Conservation (phyloP, 1,284 basidiomycete species). For the Anthracocystis walkeri region DNA sequence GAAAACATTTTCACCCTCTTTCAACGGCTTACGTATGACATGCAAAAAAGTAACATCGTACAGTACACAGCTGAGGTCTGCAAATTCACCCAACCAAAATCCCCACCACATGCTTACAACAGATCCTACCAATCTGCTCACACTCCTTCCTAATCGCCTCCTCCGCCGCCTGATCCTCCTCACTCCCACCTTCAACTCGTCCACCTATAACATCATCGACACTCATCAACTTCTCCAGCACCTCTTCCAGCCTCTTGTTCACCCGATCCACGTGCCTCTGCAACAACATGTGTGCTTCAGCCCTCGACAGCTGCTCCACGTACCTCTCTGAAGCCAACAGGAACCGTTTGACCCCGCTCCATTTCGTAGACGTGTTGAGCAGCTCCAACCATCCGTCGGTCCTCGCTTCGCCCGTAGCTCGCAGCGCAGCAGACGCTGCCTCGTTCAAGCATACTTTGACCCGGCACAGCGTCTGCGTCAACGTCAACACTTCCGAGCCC, state of each 20-base stretch:
- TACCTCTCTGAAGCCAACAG: constrained; percentile 6
- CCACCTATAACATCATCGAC: constrained; percentile 14
- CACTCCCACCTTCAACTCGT: background rate
- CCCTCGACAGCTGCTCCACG: background rate
- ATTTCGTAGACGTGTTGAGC: constrained; percentile 9
- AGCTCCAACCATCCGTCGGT: constrained; percentile 17
- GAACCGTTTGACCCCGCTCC: background rate
- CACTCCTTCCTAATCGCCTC: constrained; percentile 26
- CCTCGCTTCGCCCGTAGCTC: background rate
- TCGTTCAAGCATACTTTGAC: constrained; percentile 28
- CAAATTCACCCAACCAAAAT: constrained; percentile 18
- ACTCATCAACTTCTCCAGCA: constrained; percentile 23
- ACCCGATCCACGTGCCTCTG: constrained; percentile 10
- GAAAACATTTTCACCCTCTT: too few species aligned
- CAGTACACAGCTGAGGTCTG: too few species aligned
- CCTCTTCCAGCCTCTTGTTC: constrained; percentile 22
- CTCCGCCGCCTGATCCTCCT: constrained; percentile 6
- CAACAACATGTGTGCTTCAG: constrained; percentile 13
- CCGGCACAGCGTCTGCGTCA: constrained; percentile 19
- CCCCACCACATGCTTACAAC: constrained; percentile 42
- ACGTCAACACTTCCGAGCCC: constrained; percentile 7
- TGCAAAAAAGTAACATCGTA: too few species aligned
- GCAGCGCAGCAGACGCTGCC: constrained; percentile 5
- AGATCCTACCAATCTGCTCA: constrained; percentile 26
- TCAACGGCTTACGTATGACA: background rate